Base-by-base conservation (phyloP, 768 basidiomycete genomes). In the Mycena olivaceomarginata region DNA sequence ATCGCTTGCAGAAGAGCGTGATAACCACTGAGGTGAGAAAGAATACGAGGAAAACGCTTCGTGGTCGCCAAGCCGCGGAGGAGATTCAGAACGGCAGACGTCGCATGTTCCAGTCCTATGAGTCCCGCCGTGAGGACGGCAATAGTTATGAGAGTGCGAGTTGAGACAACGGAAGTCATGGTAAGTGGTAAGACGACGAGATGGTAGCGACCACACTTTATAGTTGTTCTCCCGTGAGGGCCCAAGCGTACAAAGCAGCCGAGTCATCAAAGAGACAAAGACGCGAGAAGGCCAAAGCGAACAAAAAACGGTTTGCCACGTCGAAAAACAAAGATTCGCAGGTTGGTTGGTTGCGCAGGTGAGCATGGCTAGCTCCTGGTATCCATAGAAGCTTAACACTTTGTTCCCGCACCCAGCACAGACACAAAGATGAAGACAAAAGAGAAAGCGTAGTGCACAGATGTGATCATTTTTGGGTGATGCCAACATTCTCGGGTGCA, bases 121-220 rank as follows among this genome's bases (percentile, higher is more conserved):
- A 74, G 73, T 15, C 40, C 45, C 6, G 40, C 39, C 4, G 59
- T 63, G 45, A 74, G 66, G 56, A 67, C 15, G 31, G n/a, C 6
- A 56, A 67, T 48, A 22, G 51, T 16, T 22, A 65, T 41, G 43
- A 74, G 12, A 15, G 37, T 74, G 45, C 22, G 37, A 7, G 40
- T 67, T 60, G 59, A n/a, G 22, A 59, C n/a, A 5, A 66, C 5
- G 56, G 12, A 68, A 40, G 66, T 46, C 66, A 74, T 74, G 67
- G 65, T 73, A 43, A 48, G 56, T 59, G 68, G 13, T 5, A 43
- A 45, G 9, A 41, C n/a, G n/a, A 59, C 8, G 20, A 8, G 41
- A 25, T 16, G 56, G n/a, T 56, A 39, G 57, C 25, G 56, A 22
- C 56, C 41, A 43, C 56, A 22, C 31, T 31, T 70, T 67, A 67